Evolutionary conservation across 306 rosid species (phyloP), one percentile per base, ranked within the genome.

Genomic region (Dryas octopetala): DNA sequence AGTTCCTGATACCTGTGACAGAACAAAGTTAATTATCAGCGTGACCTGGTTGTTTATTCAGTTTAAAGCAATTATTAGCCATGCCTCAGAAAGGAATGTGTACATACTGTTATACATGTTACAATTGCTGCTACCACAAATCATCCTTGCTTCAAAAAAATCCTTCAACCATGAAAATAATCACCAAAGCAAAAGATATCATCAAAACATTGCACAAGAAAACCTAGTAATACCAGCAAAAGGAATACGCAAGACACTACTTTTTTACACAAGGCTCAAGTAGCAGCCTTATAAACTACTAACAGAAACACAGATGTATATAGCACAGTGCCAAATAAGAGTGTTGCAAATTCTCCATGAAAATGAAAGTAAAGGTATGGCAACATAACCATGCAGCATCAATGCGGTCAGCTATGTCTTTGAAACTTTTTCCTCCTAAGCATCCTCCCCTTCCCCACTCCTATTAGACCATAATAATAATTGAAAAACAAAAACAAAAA

Each of bases 161-260:
- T 51, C 63, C 74, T 70, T 53, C 19, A 44, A 70, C 50, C 17
- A 70, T 43, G 15, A 70, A 70, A 69, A 49, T n/a, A 49, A 69
- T 11, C 62, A 52, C 47, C 48, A 50, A 17, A 69, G 9, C 28
- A 69, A 62, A 54, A 53, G 17, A n/a, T 40, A 10, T 70, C 52
- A 70, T 54, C 51, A 53, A 32, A 52, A 40, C 64, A 70, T 70
- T 41, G 64, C 9, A 54, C 49, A 53, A 5, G 9, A 5, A 19
- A 54, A 54, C n/a, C 51, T 41, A 40, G 17, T 11, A 54, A 13
- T 41, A 15, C 44, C 62, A 52, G 62, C 44, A 70, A 52, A 32
- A 0, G 9, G 43, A 16, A 52, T 52, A 16, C 16, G 5, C 45
- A 41, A 63, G 14, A 43, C 15, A 1, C 9, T 45, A 0, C 5